Evolutionary conservation across 768 basidiomycete species (phyloP).

Genomic region (Steccherinum ochraceum): DNA sequence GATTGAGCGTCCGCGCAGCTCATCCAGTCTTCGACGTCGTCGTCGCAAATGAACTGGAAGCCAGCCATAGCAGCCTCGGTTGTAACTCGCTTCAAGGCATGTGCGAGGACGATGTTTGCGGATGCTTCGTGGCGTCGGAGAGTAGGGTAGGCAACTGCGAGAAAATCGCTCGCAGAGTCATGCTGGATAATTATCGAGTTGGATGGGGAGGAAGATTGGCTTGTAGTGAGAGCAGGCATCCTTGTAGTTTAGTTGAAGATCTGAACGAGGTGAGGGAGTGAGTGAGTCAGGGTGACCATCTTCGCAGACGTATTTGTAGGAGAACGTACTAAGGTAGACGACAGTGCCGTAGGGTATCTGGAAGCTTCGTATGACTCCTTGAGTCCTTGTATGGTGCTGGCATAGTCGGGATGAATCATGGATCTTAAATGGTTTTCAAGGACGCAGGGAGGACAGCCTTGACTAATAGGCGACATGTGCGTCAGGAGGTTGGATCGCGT

Average conservation of each 20-base stretch:
- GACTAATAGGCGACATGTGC: background rate
- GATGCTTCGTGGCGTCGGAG: constrained; percentile 40
- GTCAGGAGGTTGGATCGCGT: background rate
- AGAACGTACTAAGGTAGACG: background rate
- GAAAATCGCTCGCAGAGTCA: constrained; percentile 32
- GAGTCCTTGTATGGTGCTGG: background rate
- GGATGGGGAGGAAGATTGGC: constrained; percentile 10
- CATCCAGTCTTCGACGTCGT: constrained; percentile 25
- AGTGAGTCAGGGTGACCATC: background rate
- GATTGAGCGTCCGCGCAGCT: constrained; percentile 17
- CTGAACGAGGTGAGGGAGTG: background rate
- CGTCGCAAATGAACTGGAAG: constrained; percentile 27
- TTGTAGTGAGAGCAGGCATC: constrained; percentile 28
- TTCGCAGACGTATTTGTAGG: background rate
- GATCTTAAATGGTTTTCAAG: background rate
- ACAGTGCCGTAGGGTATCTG: background rate
- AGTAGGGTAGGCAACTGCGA: constrained; percentile 33
- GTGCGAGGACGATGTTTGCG: constrained; percentile 47
- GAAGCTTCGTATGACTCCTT: background rate
- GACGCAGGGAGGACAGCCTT: background rate
- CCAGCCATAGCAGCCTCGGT: constrained; percentile 32
- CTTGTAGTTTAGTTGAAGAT: constrained; percentile 1
- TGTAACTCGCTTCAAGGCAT: constrained; percentile 37
- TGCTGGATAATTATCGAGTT: constrained; percentile 32
- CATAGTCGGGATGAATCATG: background rate